A percentile compares a stretch with the other conserved stretches of the same genome.
These are phyloP conservation scores for Trypanosomatidae sp. DNA, from an alignment of 208 protist species.

Conservation along the genomic window DNA sequence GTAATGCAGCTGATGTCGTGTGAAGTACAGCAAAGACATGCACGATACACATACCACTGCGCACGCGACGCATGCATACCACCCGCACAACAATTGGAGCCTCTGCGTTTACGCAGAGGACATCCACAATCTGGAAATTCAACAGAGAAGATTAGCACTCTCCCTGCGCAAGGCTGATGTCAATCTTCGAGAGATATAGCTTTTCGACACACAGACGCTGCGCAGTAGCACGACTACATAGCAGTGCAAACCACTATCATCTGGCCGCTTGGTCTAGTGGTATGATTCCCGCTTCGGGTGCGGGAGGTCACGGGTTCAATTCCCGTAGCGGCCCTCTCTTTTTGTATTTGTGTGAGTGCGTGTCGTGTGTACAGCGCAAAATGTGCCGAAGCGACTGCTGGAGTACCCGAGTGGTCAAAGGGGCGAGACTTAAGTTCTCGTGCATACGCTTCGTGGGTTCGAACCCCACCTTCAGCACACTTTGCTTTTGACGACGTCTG, in stretches of 20 bases:
- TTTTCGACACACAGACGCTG: conserved; percentile 9
- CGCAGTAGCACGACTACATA: background rate
- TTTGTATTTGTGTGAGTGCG: too few relatives aligned
- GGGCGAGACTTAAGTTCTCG: conserved; percentile 61
- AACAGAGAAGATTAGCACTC: conserved; percentile 71
- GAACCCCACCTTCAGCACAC: conserved; percentile 48
- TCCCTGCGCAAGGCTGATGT: conserved; percentile 66
- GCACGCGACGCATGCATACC: too few relatives aligned
- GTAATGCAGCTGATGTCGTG: too few relatives aligned
- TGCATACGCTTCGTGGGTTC: conserved; percentile 52
- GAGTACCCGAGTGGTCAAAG: conserved; percentile 65
- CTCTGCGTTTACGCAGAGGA: conserved; percentile 22
- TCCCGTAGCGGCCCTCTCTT: conserved; percentile 13
- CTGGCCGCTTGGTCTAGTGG: conserved; percentile 63
- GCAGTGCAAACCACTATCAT: too few relatives aligned
- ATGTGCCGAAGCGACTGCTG: conserved; percentile 5
- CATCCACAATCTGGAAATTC: conserved; percentile 65
- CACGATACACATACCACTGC: too few relatives aligned
- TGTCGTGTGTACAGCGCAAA: too few relatives aligned
- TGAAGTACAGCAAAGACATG: too few relatives aligned
- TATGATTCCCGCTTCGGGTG: conserved; percentile 81
- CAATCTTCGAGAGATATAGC: conserved; percentile 62
- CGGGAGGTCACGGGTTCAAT: conserved; percentile 79
- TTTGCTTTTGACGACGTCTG: conserved; percentile 9
- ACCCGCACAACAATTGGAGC: too few relatives aligned